These are phyloP conservation scores for Cordia subcordata DNA, from an alignment of 257 asterid species.

Conservation along the genomic window DNA sequence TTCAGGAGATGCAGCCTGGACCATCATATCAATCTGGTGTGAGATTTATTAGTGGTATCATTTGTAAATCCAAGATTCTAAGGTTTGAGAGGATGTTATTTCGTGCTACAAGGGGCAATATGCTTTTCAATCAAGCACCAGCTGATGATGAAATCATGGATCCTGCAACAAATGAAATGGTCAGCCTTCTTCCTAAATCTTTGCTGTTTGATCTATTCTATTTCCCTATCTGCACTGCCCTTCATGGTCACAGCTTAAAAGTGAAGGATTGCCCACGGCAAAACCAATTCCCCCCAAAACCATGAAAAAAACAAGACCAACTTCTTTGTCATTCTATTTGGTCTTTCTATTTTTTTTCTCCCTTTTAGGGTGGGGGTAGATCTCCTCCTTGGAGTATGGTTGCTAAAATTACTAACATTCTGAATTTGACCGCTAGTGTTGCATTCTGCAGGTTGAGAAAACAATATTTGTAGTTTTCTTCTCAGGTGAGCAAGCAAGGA, in stretches of 20 bases:
- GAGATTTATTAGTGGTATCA: constrained; percentile 87
- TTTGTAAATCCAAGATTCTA: constrained; percentile 69
- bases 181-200: constrained; percentile 12
- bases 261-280: not conserved
- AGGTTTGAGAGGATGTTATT: constrained; percentile 94
- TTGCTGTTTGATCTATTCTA: not conserved
- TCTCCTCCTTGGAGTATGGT: not conserved
- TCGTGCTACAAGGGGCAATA: constrained; percentile 97
- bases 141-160: constrained; percentile 76
- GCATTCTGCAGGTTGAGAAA: constrained; percentile 82
- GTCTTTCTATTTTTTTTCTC: not conserved
- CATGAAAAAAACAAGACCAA: not conserved
- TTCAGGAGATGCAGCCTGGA: constrained; percentile 85
- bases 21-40: constrained; percentile 82
- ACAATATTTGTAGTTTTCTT: constrained; percentile 88
- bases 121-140: constrained; percentile 88
- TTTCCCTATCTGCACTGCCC: too few relatives aligned
- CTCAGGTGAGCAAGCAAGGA: constrained; percentile 98
- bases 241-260: not conserved
- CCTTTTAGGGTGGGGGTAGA: not conserved
- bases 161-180: constrained; percentile 86
- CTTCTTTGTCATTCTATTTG: not conserved
- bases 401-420: not conserved
- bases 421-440: constrained; percentile 11
- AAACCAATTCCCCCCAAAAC: too few relatives aligned